A percentile compares a stretch with the other conserved stretches of the same genome.
phyloP scores from a whole-genome alignment of 2,329 filamentous ascomycete genomes.

The Ophiocordyceps camponoti-floridani region DNA sequence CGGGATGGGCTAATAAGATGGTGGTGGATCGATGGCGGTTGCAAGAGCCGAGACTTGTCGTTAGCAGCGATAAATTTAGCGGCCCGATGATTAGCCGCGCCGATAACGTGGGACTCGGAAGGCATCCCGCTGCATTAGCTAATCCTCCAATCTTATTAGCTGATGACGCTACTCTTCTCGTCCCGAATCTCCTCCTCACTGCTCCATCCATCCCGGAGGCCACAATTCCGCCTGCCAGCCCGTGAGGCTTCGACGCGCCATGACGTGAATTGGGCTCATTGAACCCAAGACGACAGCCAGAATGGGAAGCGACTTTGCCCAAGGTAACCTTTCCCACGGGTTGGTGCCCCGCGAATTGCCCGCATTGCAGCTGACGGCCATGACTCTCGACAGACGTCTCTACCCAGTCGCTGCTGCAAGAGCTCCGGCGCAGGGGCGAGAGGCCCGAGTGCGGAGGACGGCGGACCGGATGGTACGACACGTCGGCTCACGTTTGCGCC shows the following conservation, averaged over 20 bases:
- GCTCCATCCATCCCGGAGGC: not conserved
- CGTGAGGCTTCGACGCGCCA: not conserved
- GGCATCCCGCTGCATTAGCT: not conserved
- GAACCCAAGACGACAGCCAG: not conserved
- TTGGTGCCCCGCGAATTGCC: not conserved
- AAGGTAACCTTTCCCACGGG: constrained; percentile 1
- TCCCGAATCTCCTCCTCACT: not conserved
- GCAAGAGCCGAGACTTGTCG: not conserved
- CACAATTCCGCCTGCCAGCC: not conserved
- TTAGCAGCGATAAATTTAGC: not conserved
- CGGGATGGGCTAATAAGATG: not conserved
- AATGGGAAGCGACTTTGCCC: constrained; percentile 4
- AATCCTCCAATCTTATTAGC: not conserved
- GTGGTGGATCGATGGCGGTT: not conserved
- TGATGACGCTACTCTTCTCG: not conserved
- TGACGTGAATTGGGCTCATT: not conserved
- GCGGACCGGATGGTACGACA: constrained; percentile 42
- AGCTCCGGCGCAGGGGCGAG: constrained; percentile 28
- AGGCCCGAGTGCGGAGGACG: constrained; percentile 35
- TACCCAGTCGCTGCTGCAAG: constrained; percentile 31
- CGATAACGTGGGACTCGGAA: not conserved
- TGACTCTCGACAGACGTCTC: constrained; percentile 13
- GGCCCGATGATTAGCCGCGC: not conserved
- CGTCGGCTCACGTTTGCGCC: constrained; percentile 47
- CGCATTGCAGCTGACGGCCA: not conserved